Evolutionary conservation across 495 filamentous ascomycete species (phyloP).

Genomic region (Talaromyces liani): DNA sequence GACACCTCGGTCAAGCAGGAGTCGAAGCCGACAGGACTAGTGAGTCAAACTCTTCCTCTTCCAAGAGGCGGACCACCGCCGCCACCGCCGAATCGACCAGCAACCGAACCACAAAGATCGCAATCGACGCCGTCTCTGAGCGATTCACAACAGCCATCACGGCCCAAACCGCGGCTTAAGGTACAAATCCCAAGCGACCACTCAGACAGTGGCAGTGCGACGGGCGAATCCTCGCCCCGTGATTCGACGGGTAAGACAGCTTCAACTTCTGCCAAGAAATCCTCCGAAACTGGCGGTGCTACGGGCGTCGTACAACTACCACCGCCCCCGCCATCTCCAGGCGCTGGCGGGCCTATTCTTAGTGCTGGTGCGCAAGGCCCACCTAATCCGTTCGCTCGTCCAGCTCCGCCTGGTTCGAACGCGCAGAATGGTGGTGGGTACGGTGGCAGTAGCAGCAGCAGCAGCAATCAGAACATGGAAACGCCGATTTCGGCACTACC

Average conservation of each 20-base stretch:
- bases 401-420: conserved; percentile 48
- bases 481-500: conserved; percentile 97
- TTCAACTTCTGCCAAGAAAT: conserved; percentile 41
- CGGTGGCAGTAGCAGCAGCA: conserved; percentile 36
- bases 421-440: conserved; percentile 19
- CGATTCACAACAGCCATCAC: conserved; percentile 64
- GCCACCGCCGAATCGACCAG: conserved; percentile 43
- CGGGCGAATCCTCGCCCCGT: conserved; percentile 65
- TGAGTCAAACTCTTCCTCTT: conserved; percentile 15
- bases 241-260: conserved; percentile 55
- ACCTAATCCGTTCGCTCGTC: conserved; percentile 91
- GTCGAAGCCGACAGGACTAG: conserved; percentile 11
- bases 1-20: conserved; percentile 30
- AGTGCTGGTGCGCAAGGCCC: conserved; percentile 90
- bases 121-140: conserved; percentile 45
- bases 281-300: conserved; percentile 46
- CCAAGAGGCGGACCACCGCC: conserved; percentile 35
- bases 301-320: conserved; percentile 79
- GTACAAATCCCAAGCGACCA: conserved; percentile 92
- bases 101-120: conserved; percentile 32
- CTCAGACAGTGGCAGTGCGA: conserved; percentile 75
- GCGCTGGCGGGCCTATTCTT: conserved; percentile 68
- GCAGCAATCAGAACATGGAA: conserved; percentile 72
- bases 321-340: conserved; percentile 57
- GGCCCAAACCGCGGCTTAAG: conserved; percentile 70